Conservation (phyloP, 2,329 filamentous ascomycete species). For the Fusarium decemcellulare region DNA sequence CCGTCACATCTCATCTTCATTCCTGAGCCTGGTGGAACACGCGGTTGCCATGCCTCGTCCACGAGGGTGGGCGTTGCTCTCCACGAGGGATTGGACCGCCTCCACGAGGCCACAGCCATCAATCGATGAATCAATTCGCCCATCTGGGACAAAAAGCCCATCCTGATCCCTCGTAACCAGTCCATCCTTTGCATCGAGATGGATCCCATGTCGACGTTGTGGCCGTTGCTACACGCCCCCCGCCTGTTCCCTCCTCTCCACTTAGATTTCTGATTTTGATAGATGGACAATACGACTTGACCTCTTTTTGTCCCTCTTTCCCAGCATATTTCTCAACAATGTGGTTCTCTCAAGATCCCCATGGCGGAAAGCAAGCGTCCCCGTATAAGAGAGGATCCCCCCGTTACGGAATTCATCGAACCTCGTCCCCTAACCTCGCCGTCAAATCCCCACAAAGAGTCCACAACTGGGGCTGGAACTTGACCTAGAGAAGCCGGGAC, state of each 20-base stretch:
- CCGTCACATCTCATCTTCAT: constrained; percentile 37
- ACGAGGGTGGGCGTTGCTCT: constrained; percentile 2
- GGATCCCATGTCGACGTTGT: too few relatives aligned
- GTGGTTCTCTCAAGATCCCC: not conserved
- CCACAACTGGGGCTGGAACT: constrained; percentile 10
- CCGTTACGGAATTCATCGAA: not conserved
- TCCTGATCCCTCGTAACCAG: too few relatives aligned
- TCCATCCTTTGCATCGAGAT: too few relatives aligned
- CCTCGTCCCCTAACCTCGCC: not conserved
- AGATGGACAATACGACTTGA: too few relatives aligned
- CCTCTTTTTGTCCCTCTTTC: too few relatives aligned
- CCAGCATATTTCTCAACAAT: not conserved
- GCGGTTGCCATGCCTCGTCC: constrained; percentile 31
- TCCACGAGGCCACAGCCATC: too few relatives aligned
- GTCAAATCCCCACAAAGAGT: not conserved
- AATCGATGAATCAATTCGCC: too few relatives aligned
- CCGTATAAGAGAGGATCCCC: not conserved
- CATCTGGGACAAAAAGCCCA: too few relatives aligned
- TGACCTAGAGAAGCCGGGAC: constrained; percentile 18
- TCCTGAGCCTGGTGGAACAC: constrained; percentile 16
- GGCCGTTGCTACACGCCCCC: not conserved
- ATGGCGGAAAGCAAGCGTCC: constrained; percentile 6
- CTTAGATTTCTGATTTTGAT: not conserved
- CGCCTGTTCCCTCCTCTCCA: not conserved
- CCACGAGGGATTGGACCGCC: too few relatives aligned